These are phyloP conservation scores for Sphaerulina musiva DNA, from an alignment of 2,329 filamentous ascomycete genomes.

Conservation along the genomic window DNA sequence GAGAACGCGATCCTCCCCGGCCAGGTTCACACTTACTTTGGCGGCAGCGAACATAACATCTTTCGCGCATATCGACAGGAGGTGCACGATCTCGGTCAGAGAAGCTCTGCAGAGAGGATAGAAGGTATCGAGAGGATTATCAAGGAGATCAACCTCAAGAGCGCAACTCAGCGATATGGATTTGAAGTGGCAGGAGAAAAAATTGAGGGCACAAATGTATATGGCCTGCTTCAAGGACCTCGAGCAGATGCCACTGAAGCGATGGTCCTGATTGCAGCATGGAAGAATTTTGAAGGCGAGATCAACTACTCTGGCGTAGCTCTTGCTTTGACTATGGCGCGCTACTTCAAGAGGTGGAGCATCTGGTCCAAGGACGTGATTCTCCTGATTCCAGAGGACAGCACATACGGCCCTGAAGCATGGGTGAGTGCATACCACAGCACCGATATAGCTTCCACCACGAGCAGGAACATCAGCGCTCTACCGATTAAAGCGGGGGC, in stretches of 20 bases:
- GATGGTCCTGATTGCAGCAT: slow-evolving; percentile 84
- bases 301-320: slow-evolving; percentile 83
- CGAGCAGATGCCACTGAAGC: slow-evolving; percentile 95
- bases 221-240: slow-evolving; percentile 87
- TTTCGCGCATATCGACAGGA: slow-evolving; percentile 87
- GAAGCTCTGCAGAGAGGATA: slow-evolving; percentile 34
- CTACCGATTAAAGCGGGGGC: slow-evolving; percentile 87
- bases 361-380: slow-evolving; percentile 99
- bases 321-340: slow-evolving; percentile 74
- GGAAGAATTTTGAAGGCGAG: slow-evolving; percentile 71
- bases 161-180: slow-evolving; percentile 78
- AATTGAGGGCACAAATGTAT: slow-evolving; percentile 79
- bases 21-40: slow-evolving; percentile 96
- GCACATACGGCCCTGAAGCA: slow-evolving; percentile 81
- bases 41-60: slow-evolving; percentile 90
- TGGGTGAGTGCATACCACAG: slow-evolving; percentile 99
- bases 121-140: slow-evolving; percentile 66
- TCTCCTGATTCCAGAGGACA: slow-evolving; percentile 81
- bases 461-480: slow-evolving; percentile 52
- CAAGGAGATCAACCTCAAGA: slow-evolving; percentile 73
- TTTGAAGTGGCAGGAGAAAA: slow-evolving; percentile 71
- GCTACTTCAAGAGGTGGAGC: slow-evolving; percentile 97
- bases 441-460: slow-evolving; percentile 61
- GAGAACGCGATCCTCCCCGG: slow-evolving; percentile 94
- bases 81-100: slow-evolving; percentile 55